phyloP scores from a whole-genome alignment of 176 grass and related monocot genomes.

The Metroxylon sagu region DNA sequence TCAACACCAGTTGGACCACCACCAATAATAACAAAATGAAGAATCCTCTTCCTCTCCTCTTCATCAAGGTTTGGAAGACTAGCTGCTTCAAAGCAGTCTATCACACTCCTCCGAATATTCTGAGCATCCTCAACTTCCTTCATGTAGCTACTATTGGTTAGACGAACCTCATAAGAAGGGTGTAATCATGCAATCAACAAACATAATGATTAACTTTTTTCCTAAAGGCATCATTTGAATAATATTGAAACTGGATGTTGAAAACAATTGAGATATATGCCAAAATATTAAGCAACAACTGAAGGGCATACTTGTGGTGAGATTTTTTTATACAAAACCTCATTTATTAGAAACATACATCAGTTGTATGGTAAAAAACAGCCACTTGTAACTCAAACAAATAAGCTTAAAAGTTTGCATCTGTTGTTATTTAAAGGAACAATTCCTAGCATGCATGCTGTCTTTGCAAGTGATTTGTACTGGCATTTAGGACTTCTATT shows the following conservation, averaged over 20 bases:
- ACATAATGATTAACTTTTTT: too few relatives aligned
- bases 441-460: not conserved
- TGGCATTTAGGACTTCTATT: not conserved
- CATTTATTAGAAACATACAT: too few relatives aligned
- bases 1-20: conserved; percentile 96
- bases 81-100: conserved; percentile 89
- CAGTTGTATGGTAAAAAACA: too few relatives aligned
- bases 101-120: conserved; percentile 70
- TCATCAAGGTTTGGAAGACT: conserved; percentile 68
- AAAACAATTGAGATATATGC: too few relatives aligned
- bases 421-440: not conserved
- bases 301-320: too few relatives aligned
- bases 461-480: not conserved
- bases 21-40: conserved; percentile 90
- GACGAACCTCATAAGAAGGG: not conserved
- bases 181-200: not conserved
- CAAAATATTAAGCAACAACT: too few relatives aligned
- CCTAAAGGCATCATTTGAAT: too few relatives aligned
- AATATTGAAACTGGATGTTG: too few relatives aligned
- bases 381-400: too few relatives aligned
- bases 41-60: conserved; percentile 76
- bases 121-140: conserved; percentile 98
- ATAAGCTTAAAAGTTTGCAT: too few relatives aligned
- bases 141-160: conserved; percentile 2
- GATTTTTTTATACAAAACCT: too few relatives aligned